These are phyloP conservation scores for Meredithiella fracta DNA, from an alignment of 2,329 filamentous ascomycete species.

Conservation along the genomic window DNA sequence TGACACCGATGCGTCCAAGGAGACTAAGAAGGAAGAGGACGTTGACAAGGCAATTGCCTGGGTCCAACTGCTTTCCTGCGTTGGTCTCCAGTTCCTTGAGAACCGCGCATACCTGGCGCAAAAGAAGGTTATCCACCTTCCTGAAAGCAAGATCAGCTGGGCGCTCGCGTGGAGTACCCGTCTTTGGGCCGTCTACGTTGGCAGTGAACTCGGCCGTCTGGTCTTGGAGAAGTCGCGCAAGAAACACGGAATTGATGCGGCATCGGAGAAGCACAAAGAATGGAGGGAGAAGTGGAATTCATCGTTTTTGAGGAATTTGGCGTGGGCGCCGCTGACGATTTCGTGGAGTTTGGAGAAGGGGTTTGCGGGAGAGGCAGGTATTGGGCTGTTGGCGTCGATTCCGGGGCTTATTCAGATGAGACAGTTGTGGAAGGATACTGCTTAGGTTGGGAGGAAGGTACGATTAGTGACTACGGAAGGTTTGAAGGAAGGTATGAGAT, in stretches of 20 bases:
- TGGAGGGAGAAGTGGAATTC: conserved; percentile 43
- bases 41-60: conserved; percentile 39
- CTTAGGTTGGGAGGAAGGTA: conserved; percentile 8
- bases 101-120: conserved; percentile 63
- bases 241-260: conserved; percentile 22
- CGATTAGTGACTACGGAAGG: not conserved
- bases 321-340: conserved; percentile 67
- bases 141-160: conserved; percentile 37
- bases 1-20: conserved; percentile 16
- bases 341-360: conserved; percentile 67
- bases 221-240: conserved; percentile 28
- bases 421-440: conserved; percentile 24
- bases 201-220: conserved; percentile 56
- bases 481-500: not conserved
- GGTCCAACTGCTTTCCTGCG: conserved; percentile 50
- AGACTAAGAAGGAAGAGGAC: conserved; percentile 19
- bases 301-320: conserved; percentile 50
- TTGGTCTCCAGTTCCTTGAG: conserved; percentile 63
- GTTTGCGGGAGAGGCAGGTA: conserved; percentile 20
- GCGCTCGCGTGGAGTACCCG: conserved; percentile 59
- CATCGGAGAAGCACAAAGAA: conserved; percentile 25
- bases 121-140: conserved; percentile 52
- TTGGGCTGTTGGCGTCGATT: conserved; percentile 23
- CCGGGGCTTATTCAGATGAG: conserved; percentile 26
- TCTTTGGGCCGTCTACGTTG: conserved; percentile 66